A percentile compares a stretch with the other conserved stretches of the same genome.
Evolutionary conservation across 2,329 filamentous ascomycete species (phyloP).

Genomic region (Macrophomina phaseolina): DNA sequence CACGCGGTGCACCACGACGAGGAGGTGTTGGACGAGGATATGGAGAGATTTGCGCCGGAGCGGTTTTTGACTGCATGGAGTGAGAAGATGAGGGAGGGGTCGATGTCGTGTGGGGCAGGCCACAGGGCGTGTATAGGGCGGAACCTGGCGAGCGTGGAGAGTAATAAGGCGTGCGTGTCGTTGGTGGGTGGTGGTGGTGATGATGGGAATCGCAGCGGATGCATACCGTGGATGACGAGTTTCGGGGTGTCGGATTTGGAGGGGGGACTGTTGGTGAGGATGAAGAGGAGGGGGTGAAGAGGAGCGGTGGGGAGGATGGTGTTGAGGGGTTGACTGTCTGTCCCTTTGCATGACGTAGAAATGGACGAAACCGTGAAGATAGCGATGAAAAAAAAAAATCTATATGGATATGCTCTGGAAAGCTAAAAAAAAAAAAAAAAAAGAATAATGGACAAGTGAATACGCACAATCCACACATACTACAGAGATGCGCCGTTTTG

Average conservation of each 20-base stretch:
- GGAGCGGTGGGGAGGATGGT: neutral
- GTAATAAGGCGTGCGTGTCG: neutral
- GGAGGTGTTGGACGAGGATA: neutral
- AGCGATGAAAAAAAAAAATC: neutral
- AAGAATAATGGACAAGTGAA: neutral
- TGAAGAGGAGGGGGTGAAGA: neutral
- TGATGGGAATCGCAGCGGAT: neutral
- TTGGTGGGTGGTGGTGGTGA: slow-evolving; percentile 1
- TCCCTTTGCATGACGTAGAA: no score
- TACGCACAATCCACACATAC: neutral
- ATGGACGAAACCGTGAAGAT: neutral
- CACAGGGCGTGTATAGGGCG: slow-evolving; percentile 15
- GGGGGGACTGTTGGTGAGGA: neutral
- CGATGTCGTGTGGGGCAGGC: slow-evolving; percentile 11
- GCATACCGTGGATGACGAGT: slow-evolving; percentile 7
- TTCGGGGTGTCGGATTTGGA: slow-evolving; percentile 12
- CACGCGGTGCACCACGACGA: slow-evolving; percentile 10
- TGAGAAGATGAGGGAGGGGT: neutral
- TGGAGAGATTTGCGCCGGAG: slow-evolving; percentile 6
- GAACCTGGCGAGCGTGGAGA: slow-evolving; percentile 16
- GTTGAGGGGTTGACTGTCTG: neutral
- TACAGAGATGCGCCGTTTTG: slow-evolving; percentile 2
- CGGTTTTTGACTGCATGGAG: neutral
- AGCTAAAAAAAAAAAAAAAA: neutral
- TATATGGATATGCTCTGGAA: neutral